Conservation (phyloP, 2,329 filamentous ascomycete genomes). For the Xylaria sp. region DNA sequence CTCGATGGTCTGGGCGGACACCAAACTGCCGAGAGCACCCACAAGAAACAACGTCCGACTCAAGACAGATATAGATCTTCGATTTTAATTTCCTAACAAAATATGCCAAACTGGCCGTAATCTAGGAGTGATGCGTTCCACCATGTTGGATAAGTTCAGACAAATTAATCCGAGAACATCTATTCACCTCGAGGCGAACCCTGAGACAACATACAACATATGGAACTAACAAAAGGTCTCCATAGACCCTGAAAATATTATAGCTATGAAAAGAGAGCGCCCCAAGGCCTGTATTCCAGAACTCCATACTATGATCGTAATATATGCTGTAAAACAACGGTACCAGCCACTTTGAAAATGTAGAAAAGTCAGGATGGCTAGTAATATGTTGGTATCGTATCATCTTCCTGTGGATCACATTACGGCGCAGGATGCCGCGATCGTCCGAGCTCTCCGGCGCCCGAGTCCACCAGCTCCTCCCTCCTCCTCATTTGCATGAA, state of each 20-base stretch:
- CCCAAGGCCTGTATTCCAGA: constrained; percentile 22
- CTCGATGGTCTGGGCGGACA: constrained; percentile 28
- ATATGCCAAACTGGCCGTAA: background rate
- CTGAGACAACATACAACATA: background rate
- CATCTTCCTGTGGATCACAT: constrained; percentile 63
- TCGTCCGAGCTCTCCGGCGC: constrained; percentile 72
- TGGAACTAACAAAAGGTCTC: background rate
- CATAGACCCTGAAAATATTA: background rate
- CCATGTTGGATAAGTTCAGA: background rate
- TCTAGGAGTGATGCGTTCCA: constrained; percentile 5
- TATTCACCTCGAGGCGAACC: background rate
- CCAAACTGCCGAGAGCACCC: constrained; percentile 1
- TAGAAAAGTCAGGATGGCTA: background rate
- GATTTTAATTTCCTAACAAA: background rate
- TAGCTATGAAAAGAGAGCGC: background rate
- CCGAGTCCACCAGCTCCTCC: constrained; percentile 64
- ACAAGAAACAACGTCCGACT: background rate
- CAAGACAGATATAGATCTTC: constrained; percentile 1
- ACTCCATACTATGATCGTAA: constrained; percentile 29
- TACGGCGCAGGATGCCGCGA: constrained; percentile 66
- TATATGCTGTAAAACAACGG: constrained; percentile 11
- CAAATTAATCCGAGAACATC: constrained; percentile 23
- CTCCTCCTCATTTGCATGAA: constrained; percentile 85
- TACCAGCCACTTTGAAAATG: background rate
- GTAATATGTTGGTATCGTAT: background rate